Base-by-base conservation (phyloP, 495 filamentous ascomycete species). In the Geoglossum glabrum region DNA sequence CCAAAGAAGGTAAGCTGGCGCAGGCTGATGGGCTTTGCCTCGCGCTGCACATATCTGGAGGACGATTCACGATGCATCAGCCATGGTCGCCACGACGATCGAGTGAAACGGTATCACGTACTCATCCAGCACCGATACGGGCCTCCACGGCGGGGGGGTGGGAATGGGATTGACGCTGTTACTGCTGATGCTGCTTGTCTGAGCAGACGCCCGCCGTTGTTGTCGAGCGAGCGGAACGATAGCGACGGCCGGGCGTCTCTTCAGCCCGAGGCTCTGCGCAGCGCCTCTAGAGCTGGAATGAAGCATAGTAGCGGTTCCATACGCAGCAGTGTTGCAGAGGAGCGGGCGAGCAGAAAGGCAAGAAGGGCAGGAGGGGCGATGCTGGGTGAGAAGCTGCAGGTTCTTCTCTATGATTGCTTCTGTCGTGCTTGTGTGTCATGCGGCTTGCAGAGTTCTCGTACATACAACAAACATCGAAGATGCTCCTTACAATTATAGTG, bases 1-100 rank as follows among this genome's bases (percentile, higher is more conserved):
- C 83, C 83, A 66, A 97, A 99, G 62, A 97, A 93, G 64, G 92
- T 96, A 63, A 99, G 76, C 68, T 93, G 88, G 40, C 88, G 82
- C 56, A 96, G 72, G 69, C 84, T 89, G 64, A 96, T 93, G 0
- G 90, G 87, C 28, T 86, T 76, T 9, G 88, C 86, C 64, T 88
- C 81, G 55, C 83, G 82, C 59, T 83, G 80, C 43, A 92, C 88
- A 85, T 86, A 96, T 74, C 87, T 94, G n/a, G n/a, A 62, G 21
- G 50, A 13, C 38, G 0, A 27, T 43, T 28, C 57, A 28, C 57
- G 40, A 28, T 55, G 59, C 57, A 63, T 47, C 52, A 38, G 49
- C 33, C 55, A 55, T 38, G 50, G 28, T 60, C 68, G 52, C 67
- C 64, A 59, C 62, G 61, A 56, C 23, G 30, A 61, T 10, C 51